These are phyloP conservation scores for Plasmodium billcollinsi DNA, from an alignment of 169 alveolate species.

Conservation along the genomic window DNA sequence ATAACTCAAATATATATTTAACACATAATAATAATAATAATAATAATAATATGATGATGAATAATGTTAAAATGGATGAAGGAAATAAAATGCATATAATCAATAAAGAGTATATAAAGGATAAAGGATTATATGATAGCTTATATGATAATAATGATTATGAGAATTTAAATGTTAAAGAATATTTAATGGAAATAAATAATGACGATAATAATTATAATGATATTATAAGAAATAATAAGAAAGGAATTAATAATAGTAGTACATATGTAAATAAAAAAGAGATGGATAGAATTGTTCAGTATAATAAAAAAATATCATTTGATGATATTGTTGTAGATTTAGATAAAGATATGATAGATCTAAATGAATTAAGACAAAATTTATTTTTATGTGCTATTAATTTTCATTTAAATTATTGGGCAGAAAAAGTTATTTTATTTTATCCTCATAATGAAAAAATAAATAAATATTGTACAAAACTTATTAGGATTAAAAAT, in stretches of 20 bases:
- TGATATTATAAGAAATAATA: neutral
- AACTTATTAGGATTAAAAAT: slow-evolving; percentile 44
- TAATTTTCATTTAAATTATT: slow-evolving; percentile 62
- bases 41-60: neutral
- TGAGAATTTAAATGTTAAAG: neutral
- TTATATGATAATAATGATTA: no score
- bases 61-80: neutral
- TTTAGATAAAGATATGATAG: slow-evolving; percentile 63
- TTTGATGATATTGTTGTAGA: slow-evolving; percentile 56
- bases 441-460: slow-evolving; percentile 75
- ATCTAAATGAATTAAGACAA: slow-evolving; percentile 35
- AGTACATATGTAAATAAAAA: slow-evolving; percentile 27
- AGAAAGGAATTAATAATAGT: neutral
- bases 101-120: neutral
- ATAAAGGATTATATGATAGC: neutral
- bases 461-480: slow-evolving; percentile 50
- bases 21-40: neutral
- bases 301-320: slow-evolving; percentile 49
- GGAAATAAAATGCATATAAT: neutral
- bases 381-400: slow-evolving; percentile 68
- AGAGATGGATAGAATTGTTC: slow-evolving; percentile 28
- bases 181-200: neutral
- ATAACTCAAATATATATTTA: neutral
- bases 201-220: neutral
- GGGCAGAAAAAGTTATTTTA: slow-evolving; percentile 76